Conservation (phyloP, 169 alveolate genomes). For the Pseudocohnilembus persalinus region DNA sequence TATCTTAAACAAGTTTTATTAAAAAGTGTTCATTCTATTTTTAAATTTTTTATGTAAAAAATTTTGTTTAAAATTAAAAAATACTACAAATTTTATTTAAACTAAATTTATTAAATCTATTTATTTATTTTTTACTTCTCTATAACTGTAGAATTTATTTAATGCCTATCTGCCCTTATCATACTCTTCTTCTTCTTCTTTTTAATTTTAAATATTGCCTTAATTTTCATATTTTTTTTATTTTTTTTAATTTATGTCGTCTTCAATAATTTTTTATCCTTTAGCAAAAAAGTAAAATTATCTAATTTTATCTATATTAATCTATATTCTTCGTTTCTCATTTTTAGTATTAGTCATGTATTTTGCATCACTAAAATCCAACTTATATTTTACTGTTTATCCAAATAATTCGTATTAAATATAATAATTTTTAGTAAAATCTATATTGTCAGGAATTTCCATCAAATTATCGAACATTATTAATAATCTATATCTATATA, state of each 20-base stretch:
- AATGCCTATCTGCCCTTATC: conserved; percentile 10
- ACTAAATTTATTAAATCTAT: too few relatives aligned
- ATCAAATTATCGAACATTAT: conserved; percentile 27
- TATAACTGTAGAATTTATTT: conserved; percentile 1
- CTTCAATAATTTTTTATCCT: background rate
- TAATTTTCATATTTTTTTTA: too few relatives aligned
- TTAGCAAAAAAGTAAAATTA: conserved; percentile 33
- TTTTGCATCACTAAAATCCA: conserved; percentile 14
- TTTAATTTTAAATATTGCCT: background rate
- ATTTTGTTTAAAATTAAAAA: too few relatives aligned
- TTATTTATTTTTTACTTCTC: background rate
- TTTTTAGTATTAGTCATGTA: conserved; percentile 22
- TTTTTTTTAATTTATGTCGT: background rate
- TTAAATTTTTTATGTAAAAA: too few relatives aligned
- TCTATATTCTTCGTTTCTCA: conserved; percentile 8
- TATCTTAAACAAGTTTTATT: conserved; percentile 27
- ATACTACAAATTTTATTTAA: too few relatives aligned
- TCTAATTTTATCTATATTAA: conserved; percentile 37
- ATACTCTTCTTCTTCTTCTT: background rate
- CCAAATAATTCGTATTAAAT: conserved; percentile 35
- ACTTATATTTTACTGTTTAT: conserved; percentile 24
- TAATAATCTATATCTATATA: conserved; percentile 40
- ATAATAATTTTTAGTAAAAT: conserved; percentile 34
- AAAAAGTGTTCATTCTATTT: too few relatives aligned
- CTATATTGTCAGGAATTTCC: conserved; percentile 34